Evolutionary conservation across 192 early-diverging fungal genomes (phyloP).

Genomic region (Backusella circina): DNA sequence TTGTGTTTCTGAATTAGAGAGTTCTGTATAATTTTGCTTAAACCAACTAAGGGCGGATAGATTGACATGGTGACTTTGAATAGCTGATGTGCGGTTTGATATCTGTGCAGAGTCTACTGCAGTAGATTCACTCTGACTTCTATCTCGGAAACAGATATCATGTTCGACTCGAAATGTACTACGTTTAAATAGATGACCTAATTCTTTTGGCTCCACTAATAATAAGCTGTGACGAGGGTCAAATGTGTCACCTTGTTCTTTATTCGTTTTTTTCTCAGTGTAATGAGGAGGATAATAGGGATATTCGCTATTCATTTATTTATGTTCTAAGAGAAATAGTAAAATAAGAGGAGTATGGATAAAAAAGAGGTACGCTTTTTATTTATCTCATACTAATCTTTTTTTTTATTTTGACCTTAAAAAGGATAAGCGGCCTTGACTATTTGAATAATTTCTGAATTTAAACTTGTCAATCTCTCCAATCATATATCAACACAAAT

Average conservation of each 20-base stretch:
- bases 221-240: background rate
- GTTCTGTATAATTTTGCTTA: background rate
- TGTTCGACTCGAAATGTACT: background rate
- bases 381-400: background rate
- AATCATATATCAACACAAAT: conserved; percentile 10
- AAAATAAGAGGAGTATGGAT: background rate
- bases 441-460: background rate
- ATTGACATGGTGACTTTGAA: background rate
- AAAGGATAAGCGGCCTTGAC: background rate
- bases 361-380: background rate
- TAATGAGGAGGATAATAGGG: background rate
- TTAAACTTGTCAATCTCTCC: background rate
- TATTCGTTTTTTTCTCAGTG: background rate
- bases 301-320: background rate
- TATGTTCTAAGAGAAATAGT: background rate
- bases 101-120: background rate
- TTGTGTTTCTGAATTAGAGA: background rate
- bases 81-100: background rate
- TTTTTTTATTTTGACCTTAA: background rate
- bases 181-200: conserved; percentile 7
- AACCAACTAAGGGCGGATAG: background rate
- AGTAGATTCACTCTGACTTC: background rate
- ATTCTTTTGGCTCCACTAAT: background rate
- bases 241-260: background rate
- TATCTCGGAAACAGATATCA: conserved; percentile 17